Evolutionary conservation across 495 filamentous ascomycete genomes (phyloP).

Genomic region (Cladorrhinum samala): DNA sequence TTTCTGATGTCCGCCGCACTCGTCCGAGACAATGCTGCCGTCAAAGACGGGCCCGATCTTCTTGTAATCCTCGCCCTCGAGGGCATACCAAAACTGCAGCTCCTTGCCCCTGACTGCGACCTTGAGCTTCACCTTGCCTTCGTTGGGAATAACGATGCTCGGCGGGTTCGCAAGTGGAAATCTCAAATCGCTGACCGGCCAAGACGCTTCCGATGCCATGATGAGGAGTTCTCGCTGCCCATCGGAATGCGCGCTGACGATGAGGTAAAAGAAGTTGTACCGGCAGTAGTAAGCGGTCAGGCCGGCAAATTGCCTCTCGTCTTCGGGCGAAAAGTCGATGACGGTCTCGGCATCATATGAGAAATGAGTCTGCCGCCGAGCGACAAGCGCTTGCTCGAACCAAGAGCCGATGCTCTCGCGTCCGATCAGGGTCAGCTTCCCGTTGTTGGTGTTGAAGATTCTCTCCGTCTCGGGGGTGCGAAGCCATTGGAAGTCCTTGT

Average conservation of each 20-base stretch:
- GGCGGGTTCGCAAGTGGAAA: slow-evolving; percentile 24
- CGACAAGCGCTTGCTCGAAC: slow-evolving; percentile 52
- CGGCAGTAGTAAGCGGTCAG: slow-evolving; percentile 54
- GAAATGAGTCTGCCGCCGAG: slow-evolving; percentile 49
- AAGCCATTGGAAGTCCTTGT: slow-evolving; percentile 52
- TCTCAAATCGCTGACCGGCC: slow-evolving; percentile 40
- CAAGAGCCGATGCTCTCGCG: slow-evolving; percentile 47
- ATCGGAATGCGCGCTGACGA: slow-evolving; percentile 48
- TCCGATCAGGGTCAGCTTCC: slow-evolving; percentile 40
- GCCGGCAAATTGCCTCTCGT: slow-evolving; percentile 52
- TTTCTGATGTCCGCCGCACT: slow-evolving; percentile 50
- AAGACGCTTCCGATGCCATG: slow-evolving; percentile 44
- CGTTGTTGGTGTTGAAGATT: slow-evolving; percentile 38
- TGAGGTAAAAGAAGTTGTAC: slow-evolving; percentile 54
- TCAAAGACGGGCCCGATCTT: slow-evolving; percentile 47
- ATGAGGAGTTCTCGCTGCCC: slow-evolving; percentile 49
- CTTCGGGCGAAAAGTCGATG: slow-evolving; percentile 43
- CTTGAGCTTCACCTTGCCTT: slow-evolving; percentile 45
- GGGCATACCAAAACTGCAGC: slow-evolving; percentile 47
- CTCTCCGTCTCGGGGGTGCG: slow-evolving; percentile 49
- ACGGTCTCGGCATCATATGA: slow-evolving; percentile 52
- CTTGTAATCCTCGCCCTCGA: slow-evolving; percentile 38
- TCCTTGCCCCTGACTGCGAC: slow-evolving; percentile 40
- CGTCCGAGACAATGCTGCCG: slow-evolving; percentile 48
- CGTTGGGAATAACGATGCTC: slow-evolving; percentile 37